These are phyloP conservation scores for Candida lessepsii DNA, from an alignment of 805 yeast genomes.

Conservation along the genomic window DNA sequence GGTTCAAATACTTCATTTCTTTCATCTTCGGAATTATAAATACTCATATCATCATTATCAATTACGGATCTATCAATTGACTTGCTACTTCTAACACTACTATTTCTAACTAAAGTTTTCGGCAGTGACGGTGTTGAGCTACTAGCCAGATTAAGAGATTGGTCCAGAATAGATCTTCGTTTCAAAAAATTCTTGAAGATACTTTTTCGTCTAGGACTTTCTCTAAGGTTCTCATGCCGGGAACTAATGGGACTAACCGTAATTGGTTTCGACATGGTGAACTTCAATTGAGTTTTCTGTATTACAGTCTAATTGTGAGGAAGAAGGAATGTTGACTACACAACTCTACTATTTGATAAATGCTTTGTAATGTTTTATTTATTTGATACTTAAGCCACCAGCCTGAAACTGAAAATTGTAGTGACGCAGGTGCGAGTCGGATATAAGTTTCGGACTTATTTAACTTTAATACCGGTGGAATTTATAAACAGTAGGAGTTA, in stretches of 20 bases:
- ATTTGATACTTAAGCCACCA: too few relatives aligned
- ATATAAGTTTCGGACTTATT: too few relatives aligned
- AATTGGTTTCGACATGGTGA: too few relatives aligned
- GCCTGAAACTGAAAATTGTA: too few relatives aligned
- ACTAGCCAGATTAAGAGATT: neutral
- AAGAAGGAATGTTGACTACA: too few relatives aligned
- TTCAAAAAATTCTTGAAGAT: constrained; percentile 14
- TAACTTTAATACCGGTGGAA: too few relatives aligned
- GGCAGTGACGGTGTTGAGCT: neutral
- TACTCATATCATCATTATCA: constrained; percentile 24
- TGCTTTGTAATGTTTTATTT: too few relatives aligned
- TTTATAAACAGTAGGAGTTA: too few relatives aligned
- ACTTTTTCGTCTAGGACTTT: constrained; percentile 8
- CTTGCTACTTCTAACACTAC: constrained; percentile 2
- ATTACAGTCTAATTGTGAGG: too few relatives aligned
- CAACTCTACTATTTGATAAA: too few relatives aligned
- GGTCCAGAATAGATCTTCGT: constrained; percentile 9
- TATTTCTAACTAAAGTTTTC: neutral
- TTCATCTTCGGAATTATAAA: constrained; percentile 25
- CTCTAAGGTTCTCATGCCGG: neutral
- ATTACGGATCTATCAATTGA: constrained; percentile 10
- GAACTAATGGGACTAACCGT: constrained; percentile 1
- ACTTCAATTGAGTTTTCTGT: too few relatives aligned
- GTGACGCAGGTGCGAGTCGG: too few relatives aligned
- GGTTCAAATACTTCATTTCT: constrained; percentile 8